Base-by-base conservation (phyloP, 345 rosid genomes). In the Anacardium occidentale region DNA sequence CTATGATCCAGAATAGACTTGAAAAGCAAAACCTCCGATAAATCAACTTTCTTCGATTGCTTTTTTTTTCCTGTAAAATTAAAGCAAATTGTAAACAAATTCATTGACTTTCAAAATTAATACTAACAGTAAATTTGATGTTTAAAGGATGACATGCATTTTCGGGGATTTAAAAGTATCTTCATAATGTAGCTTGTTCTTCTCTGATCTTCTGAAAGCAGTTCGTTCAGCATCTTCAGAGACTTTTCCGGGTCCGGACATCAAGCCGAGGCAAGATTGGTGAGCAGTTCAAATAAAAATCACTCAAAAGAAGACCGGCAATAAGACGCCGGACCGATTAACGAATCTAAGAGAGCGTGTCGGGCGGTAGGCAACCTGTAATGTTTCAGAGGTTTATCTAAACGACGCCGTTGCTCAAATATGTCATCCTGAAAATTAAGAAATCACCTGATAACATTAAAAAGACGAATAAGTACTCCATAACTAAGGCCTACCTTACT, bases 121-220 rank as follows among this genome's bases (percentile, higher is more conserved):
- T 7, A 29, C 2, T 47, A 74, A 29, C 32, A 37, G 12, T 42
- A 48, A 24, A 61, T 69, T 60, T 42, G 62, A 66, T 54, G 8
- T 71, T 53, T 50, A 64, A 54, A 67, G 24, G 25, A 24, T 10
- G 40, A 53, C 34, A 26, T 86, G 90, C 97, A 83, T 92, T 80
- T 83, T 80, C 24, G 91, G 76, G 73, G 85, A 86, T 74, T 89
- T 90, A 6, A 79, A 81, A 50, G 83, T 66, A 10, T 85, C 84
- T 50, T 86, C 92, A 76, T 89, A 87, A 75, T 88, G 90, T 22
- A 94, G 86, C 76, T 90, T 92, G 91, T 88, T 92, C 77, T 88
- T 94, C 89, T 92, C 97, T n/a, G 97, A 86, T 79, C 74, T 80
- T 78, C 95, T 83, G 78, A 92, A 94, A 62, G 89, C 96, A 45